These are phyloP conservation scores for Suhomyces taliae DNA, from an alignment of 1,139 yeast genomes.

Conservation along the genomic window DNA sequence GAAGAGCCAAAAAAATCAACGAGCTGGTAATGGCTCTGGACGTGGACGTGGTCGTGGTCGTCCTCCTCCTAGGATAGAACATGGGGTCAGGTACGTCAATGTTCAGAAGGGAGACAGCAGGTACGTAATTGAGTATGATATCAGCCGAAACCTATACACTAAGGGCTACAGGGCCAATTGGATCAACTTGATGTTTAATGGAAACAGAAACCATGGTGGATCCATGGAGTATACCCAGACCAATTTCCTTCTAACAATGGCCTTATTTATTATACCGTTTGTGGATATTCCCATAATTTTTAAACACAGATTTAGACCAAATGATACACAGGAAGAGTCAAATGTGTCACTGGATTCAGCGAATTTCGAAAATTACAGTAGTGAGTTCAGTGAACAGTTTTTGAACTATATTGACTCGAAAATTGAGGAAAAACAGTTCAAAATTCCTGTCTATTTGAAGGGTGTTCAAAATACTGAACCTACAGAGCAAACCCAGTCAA, in stretches of 20 bases:
- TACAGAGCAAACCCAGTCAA: background rate
- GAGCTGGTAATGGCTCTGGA: background rate
- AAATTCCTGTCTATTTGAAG: background rate
- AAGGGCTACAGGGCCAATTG: slow-evolving; percentile 35
- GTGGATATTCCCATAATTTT: slow-evolving; percentile 25
- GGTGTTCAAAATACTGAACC: background rate
- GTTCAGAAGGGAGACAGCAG: slow-evolving; percentile 24
- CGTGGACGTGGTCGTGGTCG: too few species aligned
- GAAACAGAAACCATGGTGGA: slow-evolving; percentile 25
- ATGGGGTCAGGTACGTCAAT: slow-evolving; percentile 35
- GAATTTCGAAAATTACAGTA: slow-evolving; percentile 6
- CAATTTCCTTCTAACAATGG: slow-evolving; percentile 21
- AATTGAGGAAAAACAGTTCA: slow-evolving; percentile 21
- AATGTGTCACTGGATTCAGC: background rate
- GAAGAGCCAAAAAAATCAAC: slow-evolving; percentile 7
- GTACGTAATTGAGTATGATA: slow-evolving; percentile 30
- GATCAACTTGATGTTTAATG: slow-evolving; percentile 34
- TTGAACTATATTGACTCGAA: slow-evolving; percentile 19
- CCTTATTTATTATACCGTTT: slow-evolving; percentile 30
- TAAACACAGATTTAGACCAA: slow-evolving; percentile 4
- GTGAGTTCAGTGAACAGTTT: slow-evolving; percentile 22
- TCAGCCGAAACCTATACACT: slow-evolving; percentile 24
- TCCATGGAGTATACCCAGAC: slow-evolving; percentile 9
- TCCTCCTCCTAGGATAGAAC: slow-evolving; percentile 28
- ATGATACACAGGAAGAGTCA: background rate